Base-by-base conservation (phyloP, 805 yeast genomes). In the Aciculoconidium aculeatum region DNA sequence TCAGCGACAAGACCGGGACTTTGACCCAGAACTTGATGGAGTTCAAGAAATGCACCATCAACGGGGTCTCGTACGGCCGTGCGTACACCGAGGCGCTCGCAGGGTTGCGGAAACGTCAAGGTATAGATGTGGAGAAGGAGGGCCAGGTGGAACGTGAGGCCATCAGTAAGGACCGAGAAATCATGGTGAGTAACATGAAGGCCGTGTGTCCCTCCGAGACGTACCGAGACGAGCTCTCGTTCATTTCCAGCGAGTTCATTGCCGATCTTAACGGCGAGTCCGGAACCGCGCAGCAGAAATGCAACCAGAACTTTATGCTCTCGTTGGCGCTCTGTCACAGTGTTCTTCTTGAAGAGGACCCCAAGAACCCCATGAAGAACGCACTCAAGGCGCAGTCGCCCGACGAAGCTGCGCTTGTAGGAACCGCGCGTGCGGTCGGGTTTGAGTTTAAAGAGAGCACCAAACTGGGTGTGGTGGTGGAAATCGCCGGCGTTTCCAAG, bases 1-100 rank as follows among this genome's bases (percentile, higher is more conserved):
- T 82, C 53, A 77, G 86, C 50, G 94, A 82, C 59, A 82, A 82
- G 53, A 82, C 94, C 0, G 94, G 94, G 20, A 82, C 94, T 0
- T 61, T 82, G 44, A 82, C 94, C 5, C 90, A 82, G 53, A 82
- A 82, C 45, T 75, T 80, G 15, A 82, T 82, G 94, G 86, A 80
- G 48, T 83, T 81, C 58, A 75, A 76, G 36, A 82, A 82, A 48
- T 80, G 87, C 51, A 71, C 86, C 4, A 68, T 83, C 35, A 73
- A 70, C 31, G 82, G 85, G 15, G 67, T 67, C 21, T 51, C 79
- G 0, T 83, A 82, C 42, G 92, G 90, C 7, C 58, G 70, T 21
- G 86, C 90, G 0, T 81, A 80, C 51, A 81, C 90, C 3, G 88
- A 82, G 44, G 87, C 88, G 1, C 67, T 75, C 52, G 77, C 77